Conservation (phyloP, 805 yeast species). For the Naumovozyma baii region DNA sequence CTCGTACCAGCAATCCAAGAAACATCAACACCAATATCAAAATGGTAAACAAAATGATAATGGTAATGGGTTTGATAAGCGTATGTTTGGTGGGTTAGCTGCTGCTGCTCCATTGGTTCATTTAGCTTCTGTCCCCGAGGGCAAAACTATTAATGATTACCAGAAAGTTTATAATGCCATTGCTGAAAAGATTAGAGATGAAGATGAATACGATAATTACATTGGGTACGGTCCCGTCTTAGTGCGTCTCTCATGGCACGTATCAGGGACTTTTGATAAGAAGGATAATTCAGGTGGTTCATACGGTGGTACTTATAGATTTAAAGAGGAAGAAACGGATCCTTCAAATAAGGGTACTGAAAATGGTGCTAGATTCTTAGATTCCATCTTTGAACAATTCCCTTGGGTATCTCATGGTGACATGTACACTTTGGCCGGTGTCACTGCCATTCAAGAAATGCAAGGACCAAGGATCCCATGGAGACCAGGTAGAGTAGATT, state of each 20-base stretch:
- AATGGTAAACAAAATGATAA: conserved; percentile 8
- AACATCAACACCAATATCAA: conserved; percentile 11
- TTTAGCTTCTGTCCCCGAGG: conserved; percentile 28
- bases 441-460: conserved; percentile 64
- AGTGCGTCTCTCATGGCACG: conserved; percentile 79
- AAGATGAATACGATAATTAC: conserved; percentile 52
- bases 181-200: conserved; percentile 50
- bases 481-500: conserved; percentile 74
- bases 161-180: conserved; percentile 63
- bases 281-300: conserved; percentile 54
- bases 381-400: conserved; percentile 43
- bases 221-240: conserved; percentile 69
- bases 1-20: conserved; percentile 13
- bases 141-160: conserved; percentile 38
- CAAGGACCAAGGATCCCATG: conserved; percentile 73
- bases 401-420: conserved; percentile 75
- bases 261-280: conserved; percentile 70
- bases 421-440: conserved; percentile 71
- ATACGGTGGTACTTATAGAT: conserved; percentile 61
- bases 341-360: conserved; percentile 57
- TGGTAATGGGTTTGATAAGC: conserved; percentile 8
- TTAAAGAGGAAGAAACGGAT: conserved; percentile 41
- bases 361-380: conserved; percentile 46
- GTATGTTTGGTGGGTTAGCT: conserved; percentile 29
- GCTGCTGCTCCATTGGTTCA: conserved; percentile 32